A percentile compares a stretch with the other conserved stretches of the same genome.
Conservation (phyloP, 2,329 filamentous ascomycete species). For the Fusarium mundagurra region DNA sequence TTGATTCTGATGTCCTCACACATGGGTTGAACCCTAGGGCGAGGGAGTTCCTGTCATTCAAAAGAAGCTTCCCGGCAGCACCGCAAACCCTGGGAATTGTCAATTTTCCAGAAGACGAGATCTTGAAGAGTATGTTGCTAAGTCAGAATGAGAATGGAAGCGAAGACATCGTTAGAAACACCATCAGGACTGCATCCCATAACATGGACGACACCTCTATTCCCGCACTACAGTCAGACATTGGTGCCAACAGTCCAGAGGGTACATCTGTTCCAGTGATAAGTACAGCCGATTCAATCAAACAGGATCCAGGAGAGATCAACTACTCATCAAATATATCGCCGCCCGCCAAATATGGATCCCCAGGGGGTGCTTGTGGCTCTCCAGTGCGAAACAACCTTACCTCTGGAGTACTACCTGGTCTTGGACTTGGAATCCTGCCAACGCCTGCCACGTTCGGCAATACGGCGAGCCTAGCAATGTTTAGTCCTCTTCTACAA, state of each 20-base stretch:
- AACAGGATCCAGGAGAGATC: not conserved
- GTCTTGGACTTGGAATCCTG: slow-evolving; percentile 1
- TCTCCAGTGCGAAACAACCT: not conserved
- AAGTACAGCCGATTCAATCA: not conserved
- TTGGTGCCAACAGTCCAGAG: not conserved
- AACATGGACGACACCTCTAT: not conserved
- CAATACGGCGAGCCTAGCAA: not conserved
- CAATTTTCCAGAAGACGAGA: not conserved
- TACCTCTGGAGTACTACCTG: slow-evolving; percentile 5
- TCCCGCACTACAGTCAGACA: not conserved
- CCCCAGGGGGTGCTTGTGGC: not conserved
- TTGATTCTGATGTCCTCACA: slow-evolving; percentile 8
- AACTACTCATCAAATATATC: not conserved
- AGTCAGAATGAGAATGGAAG: not conserved
- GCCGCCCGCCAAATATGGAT: not conserved
- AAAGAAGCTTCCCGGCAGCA: not conserved
- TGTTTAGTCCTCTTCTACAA: slow-evolving; percentile 1
- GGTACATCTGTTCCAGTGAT: not conserved
- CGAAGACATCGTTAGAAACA: not conserved
- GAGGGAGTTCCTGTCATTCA: slow-evolving; percentile 48
- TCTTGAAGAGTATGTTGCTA: not conserved
- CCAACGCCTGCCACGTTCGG: not conserved
- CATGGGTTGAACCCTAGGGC: slow-evolving; percentile 47
- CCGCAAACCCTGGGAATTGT: not conserved
- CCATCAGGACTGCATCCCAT: not conserved